Conservation (phyloP, 1,284 basidiomycete species). For the Apiotrichum sp. region DNA sequence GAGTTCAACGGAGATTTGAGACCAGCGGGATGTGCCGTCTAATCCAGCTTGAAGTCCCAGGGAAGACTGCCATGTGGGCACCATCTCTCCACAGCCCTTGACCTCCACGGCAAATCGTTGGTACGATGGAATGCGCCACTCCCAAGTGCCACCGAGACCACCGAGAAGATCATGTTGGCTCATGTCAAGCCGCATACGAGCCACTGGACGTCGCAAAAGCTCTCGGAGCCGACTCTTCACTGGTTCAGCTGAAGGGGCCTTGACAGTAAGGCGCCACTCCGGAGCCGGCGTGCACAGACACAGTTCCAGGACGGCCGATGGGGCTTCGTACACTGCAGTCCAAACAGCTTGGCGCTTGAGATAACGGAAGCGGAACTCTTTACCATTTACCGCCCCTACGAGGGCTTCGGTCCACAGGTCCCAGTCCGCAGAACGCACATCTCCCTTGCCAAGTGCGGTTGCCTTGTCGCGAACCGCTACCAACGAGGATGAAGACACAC, state of each 20-base stretch:
- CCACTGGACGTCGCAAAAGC: slow-evolving; percentile 68
- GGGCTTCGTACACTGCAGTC: slow-evolving; percentile 72
- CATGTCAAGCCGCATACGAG: slow-evolving; percentile 56
- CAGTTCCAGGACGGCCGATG: slow-evolving; percentile 66
- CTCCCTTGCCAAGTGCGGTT: slow-evolving; percentile 22
- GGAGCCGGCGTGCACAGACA: slow-evolving; percentile 67
- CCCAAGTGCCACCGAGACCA: slow-evolving; percentile 58
- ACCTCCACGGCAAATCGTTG: slow-evolving; percentile 58
- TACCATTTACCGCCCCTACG: slow-evolving; percentile 54
- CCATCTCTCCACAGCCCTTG: slow-evolving; percentile 61
- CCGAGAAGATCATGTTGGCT: slow-evolving; percentile 52
- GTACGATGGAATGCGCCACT: slow-evolving; percentile 67
- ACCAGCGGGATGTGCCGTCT: slow-evolving; percentile 63
- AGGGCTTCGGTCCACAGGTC: slow-evolving; percentile 64
- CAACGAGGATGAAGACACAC: slow-evolving; percentile 55
- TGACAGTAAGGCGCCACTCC: slow-evolving; percentile 80
- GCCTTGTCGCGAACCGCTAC: neutral
- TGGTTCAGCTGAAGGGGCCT: slow-evolving; percentile 61
- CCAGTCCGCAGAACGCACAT: slow-evolving; percentile 54
- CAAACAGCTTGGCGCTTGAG: slow-evolving; percentile 82
- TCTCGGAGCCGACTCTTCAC: slow-evolving; percentile 74
- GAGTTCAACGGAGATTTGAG: slow-evolving; percentile 60
- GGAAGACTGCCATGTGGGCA: slow-evolving; percentile 77
- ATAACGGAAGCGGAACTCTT: slow-evolving; percentile 74
- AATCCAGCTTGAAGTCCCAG: slow-evolving; percentile 70